A percentile compares a stretch with the other conserved stretches of the same genome.
phyloP scores from a whole-genome alignment of 257 asterid genomes.

The Solanum pinnatisectum region DNA sequence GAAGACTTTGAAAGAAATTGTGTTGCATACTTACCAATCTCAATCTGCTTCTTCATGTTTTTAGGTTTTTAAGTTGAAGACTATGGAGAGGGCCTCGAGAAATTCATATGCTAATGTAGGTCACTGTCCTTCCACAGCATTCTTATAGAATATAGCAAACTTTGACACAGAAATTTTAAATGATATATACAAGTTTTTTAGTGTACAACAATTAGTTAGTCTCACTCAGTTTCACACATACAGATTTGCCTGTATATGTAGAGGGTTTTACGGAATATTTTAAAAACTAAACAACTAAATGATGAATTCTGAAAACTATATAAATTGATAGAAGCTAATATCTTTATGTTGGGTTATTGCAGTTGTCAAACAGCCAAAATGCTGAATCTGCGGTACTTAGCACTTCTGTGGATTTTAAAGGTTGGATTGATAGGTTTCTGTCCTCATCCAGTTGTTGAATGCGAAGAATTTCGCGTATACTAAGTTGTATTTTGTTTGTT shows the following conservation, averaged over 20 bases:
- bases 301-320: neutral
- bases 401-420: conserved; percentile 18
- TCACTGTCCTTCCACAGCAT: neutral
- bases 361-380: conserved; percentile 11
- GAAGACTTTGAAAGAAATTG: neutral
- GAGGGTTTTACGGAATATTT: neutral
- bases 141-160: neutral
- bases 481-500: neutral
- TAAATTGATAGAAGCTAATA: neutral
- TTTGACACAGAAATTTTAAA: neutral
- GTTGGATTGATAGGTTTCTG: conserved; percentile 8
- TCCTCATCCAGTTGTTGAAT: neutral
- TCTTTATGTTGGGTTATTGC: neutral
- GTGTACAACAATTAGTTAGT: neutral
- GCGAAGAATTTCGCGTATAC: neutral
- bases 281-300: neutral
- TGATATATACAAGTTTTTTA: neutral
- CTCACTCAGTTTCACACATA: neutral
- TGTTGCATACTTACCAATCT: neutral
- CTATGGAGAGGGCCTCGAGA: conserved; percentile 49
- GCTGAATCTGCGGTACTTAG: conserved; percentile 3
- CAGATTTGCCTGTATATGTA: neutral
- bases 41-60: neutral
- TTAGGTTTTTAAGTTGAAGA: conserved; percentile 49
- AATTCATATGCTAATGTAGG: conserved; percentile 41